A percentile compares a stretch with the other conserved stretches of the same genome.
Conservation (phyloP, 2,329 filamentous ascomycete species). For the Alternaria burnsii region DNA sequence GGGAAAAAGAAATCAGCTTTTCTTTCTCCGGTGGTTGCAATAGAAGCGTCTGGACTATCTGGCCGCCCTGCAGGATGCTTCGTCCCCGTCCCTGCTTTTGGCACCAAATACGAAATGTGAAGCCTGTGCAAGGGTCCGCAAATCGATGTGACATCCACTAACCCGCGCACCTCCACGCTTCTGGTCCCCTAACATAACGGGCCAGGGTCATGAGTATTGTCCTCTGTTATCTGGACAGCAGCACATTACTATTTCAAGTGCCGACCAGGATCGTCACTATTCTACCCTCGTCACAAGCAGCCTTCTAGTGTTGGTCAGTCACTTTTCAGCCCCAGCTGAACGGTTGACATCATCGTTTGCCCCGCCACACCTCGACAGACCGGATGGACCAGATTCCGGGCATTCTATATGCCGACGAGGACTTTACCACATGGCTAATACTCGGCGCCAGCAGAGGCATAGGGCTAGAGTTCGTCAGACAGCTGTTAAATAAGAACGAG, state of each 20-base stretch:
- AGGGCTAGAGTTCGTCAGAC: constrained; percentile 62
- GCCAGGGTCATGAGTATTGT: constrained; percentile 11
- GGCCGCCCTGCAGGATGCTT: constrained; percentile 16
- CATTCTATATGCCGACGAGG: constrained; percentile 52
- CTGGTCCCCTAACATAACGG: constrained; percentile 6
- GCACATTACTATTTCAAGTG: constrained; percentile 11
- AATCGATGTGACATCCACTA: constrained; percentile 21
- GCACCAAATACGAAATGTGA: constrained; percentile 12
- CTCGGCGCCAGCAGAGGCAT: constrained; percentile 59
- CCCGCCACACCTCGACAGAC: constrained; percentile 22
- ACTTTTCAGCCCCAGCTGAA: constrained; percentile 1
- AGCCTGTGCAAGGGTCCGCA: constrained; percentile 16
- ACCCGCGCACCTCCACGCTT: constrained; percentile 13
- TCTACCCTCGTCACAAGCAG: not conserved
- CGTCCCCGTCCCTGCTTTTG: constrained; percentile 21
- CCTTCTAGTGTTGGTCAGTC: constrained; percentile 3
- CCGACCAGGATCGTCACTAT: constrained; percentile 4
- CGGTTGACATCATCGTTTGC: constrained; percentile 26
- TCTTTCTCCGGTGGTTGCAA: constrained; percentile 1
- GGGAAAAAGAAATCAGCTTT: not conserved
- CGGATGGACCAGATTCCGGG: constrained; percentile 55
- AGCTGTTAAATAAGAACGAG: constrained; percentile 58
- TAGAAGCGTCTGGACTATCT: constrained; percentile 4
- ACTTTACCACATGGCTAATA: constrained; percentile 57
- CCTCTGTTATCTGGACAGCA: constrained; percentile 18